phyloP scores from a whole-genome alignment of 2,329 filamentous ascomycete species.

The Lecanicillium sp. region DNA sequence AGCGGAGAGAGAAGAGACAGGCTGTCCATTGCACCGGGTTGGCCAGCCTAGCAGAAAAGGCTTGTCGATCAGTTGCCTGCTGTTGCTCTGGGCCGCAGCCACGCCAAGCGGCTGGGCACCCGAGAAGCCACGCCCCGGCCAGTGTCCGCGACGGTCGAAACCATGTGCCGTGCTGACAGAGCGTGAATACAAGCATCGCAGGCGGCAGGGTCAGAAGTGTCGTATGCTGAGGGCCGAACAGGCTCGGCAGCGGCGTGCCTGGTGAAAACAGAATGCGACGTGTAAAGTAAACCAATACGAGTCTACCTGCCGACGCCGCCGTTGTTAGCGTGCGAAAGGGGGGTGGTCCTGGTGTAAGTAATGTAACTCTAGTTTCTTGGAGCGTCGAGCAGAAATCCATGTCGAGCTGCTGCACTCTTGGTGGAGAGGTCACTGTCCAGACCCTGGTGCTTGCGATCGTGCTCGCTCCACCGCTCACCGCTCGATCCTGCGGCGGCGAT shows the following conservation, averaged over 20 bases:
- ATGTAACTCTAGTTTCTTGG: too few relatives aligned
- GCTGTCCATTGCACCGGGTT: not conserved
- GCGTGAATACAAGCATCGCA: too few relatives aligned
- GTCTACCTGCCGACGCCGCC: not conserved
- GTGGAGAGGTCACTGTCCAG: not conserved
- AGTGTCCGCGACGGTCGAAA: not conserved
- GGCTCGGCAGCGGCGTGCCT: too few relatives aligned
- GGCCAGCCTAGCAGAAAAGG: not conserved
- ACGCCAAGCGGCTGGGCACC: constrained; percentile 2
- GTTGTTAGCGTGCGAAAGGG: not conserved
- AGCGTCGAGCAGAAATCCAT: not conserved
- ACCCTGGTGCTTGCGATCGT: constrained; percentile 6
- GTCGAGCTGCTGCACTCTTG: not conserved
- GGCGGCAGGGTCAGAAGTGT: too few relatives aligned
- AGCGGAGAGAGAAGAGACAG: too few relatives aligned
- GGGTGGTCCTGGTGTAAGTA: not conserved
- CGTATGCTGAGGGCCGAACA: too few relatives aligned
- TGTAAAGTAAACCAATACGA: too few relatives aligned
- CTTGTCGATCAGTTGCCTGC: constrained; percentile 3
- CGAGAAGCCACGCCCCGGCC: constrained; percentile 5
- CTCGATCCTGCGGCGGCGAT: constrained; percentile 13
- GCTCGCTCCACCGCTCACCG: constrained; percentile 10
- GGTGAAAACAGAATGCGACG: too few relatives aligned
- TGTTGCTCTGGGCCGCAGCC: not conserved
- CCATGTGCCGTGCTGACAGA: too few relatives aligned